Percentiles rank a stretch among this genome's conserved stretches.
Conservation (phyloP, 257 asterid genomes). For the Striga asiatica region DNA sequence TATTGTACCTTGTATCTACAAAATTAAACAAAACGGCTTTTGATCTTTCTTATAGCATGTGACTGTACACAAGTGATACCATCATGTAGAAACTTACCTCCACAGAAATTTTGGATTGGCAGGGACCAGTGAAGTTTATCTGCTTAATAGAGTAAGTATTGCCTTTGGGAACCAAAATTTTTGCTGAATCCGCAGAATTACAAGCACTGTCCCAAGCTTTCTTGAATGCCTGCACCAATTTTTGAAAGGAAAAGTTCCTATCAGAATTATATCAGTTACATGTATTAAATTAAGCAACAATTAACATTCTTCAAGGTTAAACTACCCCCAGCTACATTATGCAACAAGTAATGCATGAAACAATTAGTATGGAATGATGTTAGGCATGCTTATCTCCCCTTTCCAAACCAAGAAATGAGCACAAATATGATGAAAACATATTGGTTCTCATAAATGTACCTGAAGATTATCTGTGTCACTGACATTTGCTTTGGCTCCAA, state of each 20-base stretch:
- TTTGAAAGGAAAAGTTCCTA: background rate
- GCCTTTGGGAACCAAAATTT: conserved; percentile 40
- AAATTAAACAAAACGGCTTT: background rate
- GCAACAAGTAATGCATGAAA: background rate
- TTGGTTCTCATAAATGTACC: conserved; percentile 18
- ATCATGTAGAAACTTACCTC: conserved; percentile 27
- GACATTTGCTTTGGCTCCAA: conserved; percentile 75
- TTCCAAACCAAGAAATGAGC: too few species aligned
- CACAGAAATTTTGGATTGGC: conserved; percentile 37
- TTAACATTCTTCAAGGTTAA: background rate
- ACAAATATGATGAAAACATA: too few species aligned
- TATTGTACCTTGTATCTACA: conserved; percentile 59
- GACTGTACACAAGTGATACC: background rate
- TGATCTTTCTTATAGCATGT: background rate
- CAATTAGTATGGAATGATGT: background rate
- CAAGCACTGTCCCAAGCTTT: conserved; percentile 71
- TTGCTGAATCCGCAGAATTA: conserved; percentile 23
- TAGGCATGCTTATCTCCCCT: too few species aligned
- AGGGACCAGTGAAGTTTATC: conserved; percentile 56
- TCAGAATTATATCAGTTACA: too few species aligned
- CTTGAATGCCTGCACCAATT: conserved; percentile 50
- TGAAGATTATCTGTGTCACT: conserved; percentile 45
- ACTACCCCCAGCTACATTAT: conserved; percentile 17
- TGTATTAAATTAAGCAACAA: background rate
- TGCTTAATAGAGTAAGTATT: conserved; percentile 56